Percentiles rank a stretch among this genome's conserved stretches.
Conservation (phyloP, 768 basidiomycete genomes). For the Termitomyces eurrhizus region DNA sequence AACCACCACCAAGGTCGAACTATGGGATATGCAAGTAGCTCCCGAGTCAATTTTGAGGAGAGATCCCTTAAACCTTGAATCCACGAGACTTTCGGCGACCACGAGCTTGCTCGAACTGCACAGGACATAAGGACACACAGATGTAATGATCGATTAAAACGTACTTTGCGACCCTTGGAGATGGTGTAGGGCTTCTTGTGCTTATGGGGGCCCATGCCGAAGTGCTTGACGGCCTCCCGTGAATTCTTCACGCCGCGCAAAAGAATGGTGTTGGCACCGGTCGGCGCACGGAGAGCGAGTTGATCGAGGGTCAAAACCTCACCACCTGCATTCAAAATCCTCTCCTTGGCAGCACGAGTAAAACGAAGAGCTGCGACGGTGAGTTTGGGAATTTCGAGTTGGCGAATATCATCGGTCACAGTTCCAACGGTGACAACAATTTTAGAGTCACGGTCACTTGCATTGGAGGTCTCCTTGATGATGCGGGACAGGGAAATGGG, state of each 20-base stretch:
- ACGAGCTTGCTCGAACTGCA: conserved; percentile 92
- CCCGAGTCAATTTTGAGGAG: conserved; percentile 24
- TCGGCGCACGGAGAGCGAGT: conserved; percentile 91
- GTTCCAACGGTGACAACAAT: conserved; percentile 88
- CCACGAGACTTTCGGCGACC: conserved; percentile 98
- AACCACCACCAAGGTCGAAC: conserved; percentile 24
- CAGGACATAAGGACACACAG: conserved; percentile 3
- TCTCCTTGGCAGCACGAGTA: conserved; percentile 88
- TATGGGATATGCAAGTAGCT: conserved; percentile 15
- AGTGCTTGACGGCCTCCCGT: conserved; percentile 96
- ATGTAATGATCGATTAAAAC: conserved; percentile 1
- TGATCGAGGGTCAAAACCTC: conserved; percentile 95
- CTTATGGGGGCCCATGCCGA: conserved; percentile 98
- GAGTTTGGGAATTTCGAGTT: conserved; percentile 82
- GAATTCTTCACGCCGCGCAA: conserved; percentile 90
- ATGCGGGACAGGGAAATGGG: conserved; percentile 95
- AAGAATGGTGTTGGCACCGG: conserved; percentile 92
- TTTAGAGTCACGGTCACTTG: conserved; percentile 69
- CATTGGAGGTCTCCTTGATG: conserved; percentile 70
- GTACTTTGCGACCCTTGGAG: conserved; percentile 94
- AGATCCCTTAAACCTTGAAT: conserved; percentile 80
- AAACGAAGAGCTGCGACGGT: conserved; percentile 93
- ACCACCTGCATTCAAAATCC: conserved; percentile 94
- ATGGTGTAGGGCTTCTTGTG: conserved; percentile 96
- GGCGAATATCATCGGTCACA: conserved; percentile 93